Conservation (phyloP, 306 rosid species). For the Amphicarpaea edgeworthii region DNA sequence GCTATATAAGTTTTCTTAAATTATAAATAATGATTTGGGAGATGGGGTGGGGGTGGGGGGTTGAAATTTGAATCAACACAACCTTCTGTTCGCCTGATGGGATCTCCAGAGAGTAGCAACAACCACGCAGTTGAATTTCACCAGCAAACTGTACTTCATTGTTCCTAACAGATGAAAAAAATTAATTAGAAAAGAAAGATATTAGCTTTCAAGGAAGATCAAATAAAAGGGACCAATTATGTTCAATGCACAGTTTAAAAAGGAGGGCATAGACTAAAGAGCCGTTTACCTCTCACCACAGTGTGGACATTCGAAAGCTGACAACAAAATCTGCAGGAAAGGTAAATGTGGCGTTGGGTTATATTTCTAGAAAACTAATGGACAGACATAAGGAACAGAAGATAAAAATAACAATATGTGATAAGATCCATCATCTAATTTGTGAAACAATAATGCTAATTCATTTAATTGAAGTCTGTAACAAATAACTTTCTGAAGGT, state of each 20-base stretch:
- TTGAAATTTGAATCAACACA: constrained; percentile 33
- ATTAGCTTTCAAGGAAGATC: constrained; percentile 17
- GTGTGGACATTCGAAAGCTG: constrained; percentile 92
- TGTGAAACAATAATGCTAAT: not conserved
- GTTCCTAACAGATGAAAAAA: constrained; percentile 58
- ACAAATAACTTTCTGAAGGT: not conserved
- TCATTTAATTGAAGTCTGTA: constrained; percentile 21
- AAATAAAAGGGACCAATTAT: constrained; percentile 3
- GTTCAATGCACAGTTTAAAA: constrained; percentile 1
- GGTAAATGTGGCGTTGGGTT: constrained; percentile 3
- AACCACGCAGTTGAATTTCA: constrained; percentile 89
- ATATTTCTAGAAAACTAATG: constrained; percentile 21
- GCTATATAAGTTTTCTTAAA: not conserved
- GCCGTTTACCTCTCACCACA: constrained; percentile 87
- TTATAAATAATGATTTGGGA: not conserved
- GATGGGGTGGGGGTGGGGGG: not conserved
- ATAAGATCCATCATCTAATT: not conserved
- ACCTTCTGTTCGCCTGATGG: constrained; percentile 78
- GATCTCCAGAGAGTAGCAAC: constrained; percentile 72
- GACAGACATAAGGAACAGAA: constrained; percentile 12
- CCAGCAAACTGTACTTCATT: constrained; percentile 99
- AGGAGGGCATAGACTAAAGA: constrained; percentile 13
- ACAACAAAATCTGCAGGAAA: constrained; percentile 74
- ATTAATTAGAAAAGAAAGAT: constrained; percentile 9
- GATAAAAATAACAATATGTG: constrained; percentile 21